Evolutionary conservation across 441 rosid genomes (phyloP), one percentile per base, ranked within the genome.

Genomic region (Populus trichocarpa): DNA sequence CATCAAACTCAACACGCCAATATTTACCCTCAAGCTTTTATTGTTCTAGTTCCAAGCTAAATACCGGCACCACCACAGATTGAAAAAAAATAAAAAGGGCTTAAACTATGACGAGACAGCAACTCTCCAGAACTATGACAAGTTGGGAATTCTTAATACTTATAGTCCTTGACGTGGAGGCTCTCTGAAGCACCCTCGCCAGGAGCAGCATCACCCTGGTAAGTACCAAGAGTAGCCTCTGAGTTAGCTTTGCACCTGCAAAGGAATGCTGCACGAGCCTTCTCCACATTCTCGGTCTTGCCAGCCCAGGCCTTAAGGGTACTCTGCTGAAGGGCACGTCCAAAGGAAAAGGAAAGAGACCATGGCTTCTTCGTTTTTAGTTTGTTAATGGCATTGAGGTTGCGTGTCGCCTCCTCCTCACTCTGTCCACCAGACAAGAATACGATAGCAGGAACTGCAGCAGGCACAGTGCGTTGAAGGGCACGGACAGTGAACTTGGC

Each of bases 291-390:
- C 88, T 88, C 97, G 42, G 80, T 87, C 83, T 92, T 94, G 32
- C 99, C 99, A 3, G 78, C 74, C 98, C 99, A 96, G 1, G 98
- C 91, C 94, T 94, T 96, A 81, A 94, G 91, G 23, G 99, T 94
- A 83, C 98, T 91, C 87, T 89, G 92, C 83, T 96, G 98, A 61
- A 96, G 94, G 66, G 99, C 99, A 65, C 98, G 97, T 20, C 98
- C 98, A 12, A 90, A 96, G 0, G 99, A 96, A 90, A 96, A 96
- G 65, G 99, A 89, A 12, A 96, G 91, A 1, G 88, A 73, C 98
- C 98, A 96, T 53, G 98, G 98, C 95, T 94, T 96, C 94, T 92
- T 92, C 2, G 87, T 84, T 83, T 90, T 69, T 67, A 94, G 92
- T 71, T 92, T 86, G 91, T 93, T 96, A 98, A 96, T 96, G 57